phyloP scores from a whole-genome alignment of 2,329 filamentous ascomycete species.

The Daldinia sp. region DNA sequence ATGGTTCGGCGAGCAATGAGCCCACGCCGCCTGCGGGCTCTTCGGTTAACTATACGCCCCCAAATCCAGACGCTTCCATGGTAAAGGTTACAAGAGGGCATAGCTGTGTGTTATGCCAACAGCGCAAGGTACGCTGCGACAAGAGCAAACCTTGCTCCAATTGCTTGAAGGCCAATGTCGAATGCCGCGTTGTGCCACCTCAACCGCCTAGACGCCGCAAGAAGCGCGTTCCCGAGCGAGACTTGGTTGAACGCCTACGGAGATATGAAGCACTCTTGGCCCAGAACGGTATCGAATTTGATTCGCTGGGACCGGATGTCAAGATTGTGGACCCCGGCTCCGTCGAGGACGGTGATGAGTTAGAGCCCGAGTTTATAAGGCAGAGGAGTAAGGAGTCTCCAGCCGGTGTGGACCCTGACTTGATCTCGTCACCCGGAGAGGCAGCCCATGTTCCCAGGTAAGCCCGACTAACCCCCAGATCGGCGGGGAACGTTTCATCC shows the following conservation, averaged over 20 bases:
- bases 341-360: slow-evolving; percentile 63
- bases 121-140: slow-evolving; percentile 78
- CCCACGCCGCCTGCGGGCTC: slow-evolving; percentile 42
- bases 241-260: slow-evolving; percentile 73
- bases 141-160: slow-evolving; percentile 76
- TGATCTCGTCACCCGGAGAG: slow-evolving; percentile 44
- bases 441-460: slow-evolving; percentile 44
- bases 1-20: slow-evolving; percentile 43
- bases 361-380: slow-evolving; percentile 64
- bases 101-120: slow-evolving; percentile 77
- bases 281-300: slow-evolving; percentile 73
- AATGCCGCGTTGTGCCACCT: slow-evolving; percentile 68
- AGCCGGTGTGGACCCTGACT: slow-evolving; percentile 51
- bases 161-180: slow-evolving; percentile 68
- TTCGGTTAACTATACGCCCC: slow-evolving; percentile 44
- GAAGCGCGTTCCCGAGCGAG: slow-evolving; percentile 73
- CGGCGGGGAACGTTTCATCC: neutral
- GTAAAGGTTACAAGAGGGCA: slow-evolving; percentile 67
- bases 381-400: slow-evolving; percentile 59
- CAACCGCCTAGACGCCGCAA: slow-evolving; percentile 66
- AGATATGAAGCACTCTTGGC: slow-evolving; percentile 73
- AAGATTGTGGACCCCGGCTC: slow-evolving; percentile 50
- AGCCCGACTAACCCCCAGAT: slow-evolving; percentile 15
- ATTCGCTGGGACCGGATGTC: slow-evolving; percentile 66
- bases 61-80: slow-evolving; percentile 52